A percentile compares a stretch with the other conserved stretches of the same genome.
Evolutionary conservation across 73 alveolate species (phyloP).

Genomic region (Blepharisma japonicum): DNA sequence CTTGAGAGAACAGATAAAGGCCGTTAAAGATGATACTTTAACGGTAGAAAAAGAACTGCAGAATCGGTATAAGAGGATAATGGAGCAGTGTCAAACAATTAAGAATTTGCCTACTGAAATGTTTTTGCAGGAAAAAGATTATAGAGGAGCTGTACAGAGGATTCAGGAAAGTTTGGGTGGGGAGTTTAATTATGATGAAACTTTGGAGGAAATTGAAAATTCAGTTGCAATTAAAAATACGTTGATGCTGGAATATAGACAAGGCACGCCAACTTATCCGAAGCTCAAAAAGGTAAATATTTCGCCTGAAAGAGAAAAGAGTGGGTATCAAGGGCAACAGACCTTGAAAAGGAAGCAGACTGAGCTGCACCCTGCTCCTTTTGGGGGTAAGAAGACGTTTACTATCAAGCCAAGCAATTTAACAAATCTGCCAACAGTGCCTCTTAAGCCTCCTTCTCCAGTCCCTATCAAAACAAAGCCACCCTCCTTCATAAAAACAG

Average conservation of each 20-base stretch:
- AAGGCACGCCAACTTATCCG: slow-evolving; percentile 6
- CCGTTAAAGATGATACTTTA: neutral
- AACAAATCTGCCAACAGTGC: neutral
- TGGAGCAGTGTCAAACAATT: neutral
- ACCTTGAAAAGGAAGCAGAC: neutral
- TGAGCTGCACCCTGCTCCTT: slow-evolving; percentile 2
- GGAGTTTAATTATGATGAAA: neutral
- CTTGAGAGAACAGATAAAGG: slow-evolving; percentile 18
- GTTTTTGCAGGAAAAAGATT: neutral
- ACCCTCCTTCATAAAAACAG: too few relatives aligned
- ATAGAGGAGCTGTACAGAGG: neutral
- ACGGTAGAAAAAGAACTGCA: neutral
- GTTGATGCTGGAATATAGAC: neutral
- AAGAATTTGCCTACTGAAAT: slow-evolving; percentile 1
- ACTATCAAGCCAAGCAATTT: slow-evolving; percentile 1
- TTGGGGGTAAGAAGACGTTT: neutral
- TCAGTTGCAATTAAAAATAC: neutral
- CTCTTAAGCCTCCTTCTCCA: slow-evolving; percentile 12
- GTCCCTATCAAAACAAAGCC: neutral
- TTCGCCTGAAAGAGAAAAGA: neutral
- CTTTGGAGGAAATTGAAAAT: neutral
- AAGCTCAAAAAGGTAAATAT: neutral
- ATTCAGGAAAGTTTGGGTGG: neutral
- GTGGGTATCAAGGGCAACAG: neutral
- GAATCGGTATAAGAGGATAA: neutral